These are phyloP conservation scores for Sclerotinia sclerotiorum DNA, from an alignment of 2,329 filamentous ascomycete genomes.

Conservation along the genomic window DNA sequence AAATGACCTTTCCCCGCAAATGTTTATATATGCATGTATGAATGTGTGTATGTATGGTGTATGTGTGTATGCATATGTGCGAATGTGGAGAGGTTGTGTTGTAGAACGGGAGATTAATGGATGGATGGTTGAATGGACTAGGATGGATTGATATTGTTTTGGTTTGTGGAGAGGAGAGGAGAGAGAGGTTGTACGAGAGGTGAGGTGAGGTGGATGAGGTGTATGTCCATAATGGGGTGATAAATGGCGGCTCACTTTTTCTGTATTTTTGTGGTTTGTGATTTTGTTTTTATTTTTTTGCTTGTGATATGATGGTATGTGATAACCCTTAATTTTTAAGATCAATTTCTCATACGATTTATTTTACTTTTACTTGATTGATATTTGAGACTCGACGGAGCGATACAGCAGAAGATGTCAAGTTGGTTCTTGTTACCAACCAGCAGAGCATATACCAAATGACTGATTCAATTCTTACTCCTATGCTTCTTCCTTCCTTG, in stretches of 20 bases:
- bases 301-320: background rate
- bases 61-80: background rate
- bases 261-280: background rate
- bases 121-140: background rate
- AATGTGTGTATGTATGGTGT: background rate
- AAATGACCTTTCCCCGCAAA: constrained; percentile 10
- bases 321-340: background rate
- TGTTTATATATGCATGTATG: too few relatives aligned
- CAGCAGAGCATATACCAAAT: background rate
- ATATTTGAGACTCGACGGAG: too few relatives aligned
- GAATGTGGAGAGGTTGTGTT: background rate
- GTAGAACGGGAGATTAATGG: background rate
- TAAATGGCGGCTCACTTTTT: background rate
- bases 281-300: background rate
- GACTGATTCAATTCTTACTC: background rate
- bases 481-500: constrained; percentile 32
- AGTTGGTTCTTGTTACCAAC: background rate
- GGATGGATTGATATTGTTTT: too few relatives aligned
- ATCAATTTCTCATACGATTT: background rate
- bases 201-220: background rate
- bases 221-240: background rate
- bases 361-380: background rate
- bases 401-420: background rate
- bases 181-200: background rate
- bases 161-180: too few relatives aligned